A percentile compares a stretch with the other conserved stretches of the same genome.
phyloP scores from a whole-genome alignment of 2,329 filamentous ascomycete species.

The Pseudogymnoascus sp. region DNA sequence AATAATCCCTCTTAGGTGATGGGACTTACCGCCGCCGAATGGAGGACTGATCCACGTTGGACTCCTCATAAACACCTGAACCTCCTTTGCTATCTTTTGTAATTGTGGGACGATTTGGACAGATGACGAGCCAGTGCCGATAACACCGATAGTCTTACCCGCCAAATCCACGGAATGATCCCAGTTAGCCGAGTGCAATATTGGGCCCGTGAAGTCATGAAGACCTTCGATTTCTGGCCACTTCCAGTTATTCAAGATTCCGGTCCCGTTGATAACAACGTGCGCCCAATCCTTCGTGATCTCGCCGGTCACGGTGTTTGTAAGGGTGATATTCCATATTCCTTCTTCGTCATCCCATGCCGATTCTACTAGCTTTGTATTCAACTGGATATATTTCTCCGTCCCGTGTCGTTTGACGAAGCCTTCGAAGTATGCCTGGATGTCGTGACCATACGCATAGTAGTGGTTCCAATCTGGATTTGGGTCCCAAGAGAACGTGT shows the following conservation, averaged over 20 bases:
- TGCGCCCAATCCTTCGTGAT: conserved; percentile 18
- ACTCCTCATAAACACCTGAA: conserved; percentile 25
- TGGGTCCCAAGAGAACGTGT: conserved; percentile 47
- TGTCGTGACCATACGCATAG: conserved; percentile 49
- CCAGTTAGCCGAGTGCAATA: conserved; percentile 38
- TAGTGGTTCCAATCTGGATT: conserved; percentile 48
- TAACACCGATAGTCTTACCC: conserved; percentile 28
- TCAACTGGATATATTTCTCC: conserved; percentile 44
- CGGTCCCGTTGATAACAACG: conserved; percentile 21
- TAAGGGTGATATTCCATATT: conserved; percentile 40
- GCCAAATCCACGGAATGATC: conserved; percentile 30
- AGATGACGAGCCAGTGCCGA: conserved; percentile 32
- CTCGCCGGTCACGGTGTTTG: conserved; percentile 35
- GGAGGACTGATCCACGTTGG: conserved; percentile 18
- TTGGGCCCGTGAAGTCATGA: conserved; percentile 35
- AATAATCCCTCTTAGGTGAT: not conserved
- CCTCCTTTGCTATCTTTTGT: conserved; percentile 17
- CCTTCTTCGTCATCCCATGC: conserved; percentile 41
- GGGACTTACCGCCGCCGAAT: conserved; percentile 16
- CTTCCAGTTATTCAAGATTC: conserved; percentile 26
- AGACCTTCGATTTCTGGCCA: conserved; percentile 42
- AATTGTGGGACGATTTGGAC: conserved; percentile 29
- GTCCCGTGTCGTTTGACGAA: conserved; percentile 40
- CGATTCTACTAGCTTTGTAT: conserved; percentile 37
- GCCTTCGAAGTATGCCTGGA: conserved; percentile 40